A percentile compares a stretch with the other conserved stretches of the same genome.
Evolutionary conservation across 306 rosid species (phyloP).

Genomic region (Abrus pulchellus): DNA sequence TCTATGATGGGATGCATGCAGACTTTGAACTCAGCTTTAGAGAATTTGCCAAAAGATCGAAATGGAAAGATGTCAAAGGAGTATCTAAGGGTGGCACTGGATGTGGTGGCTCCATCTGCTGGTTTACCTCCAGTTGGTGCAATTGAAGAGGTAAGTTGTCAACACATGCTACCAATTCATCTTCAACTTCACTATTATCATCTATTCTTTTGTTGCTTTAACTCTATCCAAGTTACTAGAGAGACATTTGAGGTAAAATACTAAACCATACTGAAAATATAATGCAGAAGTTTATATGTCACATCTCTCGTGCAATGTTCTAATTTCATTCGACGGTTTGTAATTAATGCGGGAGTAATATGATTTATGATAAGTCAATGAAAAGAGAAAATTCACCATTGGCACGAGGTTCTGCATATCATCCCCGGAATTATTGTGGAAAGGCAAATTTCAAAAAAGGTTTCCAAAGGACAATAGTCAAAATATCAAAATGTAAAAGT

Average conservation of each 20-base stretch:
- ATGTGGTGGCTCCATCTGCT: conserved; percentile 75
- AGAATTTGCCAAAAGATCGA: conserved; percentile 73
- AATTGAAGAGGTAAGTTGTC: conserved; percentile 70
- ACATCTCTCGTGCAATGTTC: neutral
- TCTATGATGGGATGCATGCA: conserved; percentile 63
- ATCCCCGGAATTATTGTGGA: neutral
- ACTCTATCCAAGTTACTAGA: neutral
- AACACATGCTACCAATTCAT: neutral
- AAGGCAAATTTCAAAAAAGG: too few relatives aligned
- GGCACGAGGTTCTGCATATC: neutral
- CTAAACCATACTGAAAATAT: neutral
- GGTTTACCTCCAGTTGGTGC: conserved; percentile 92
- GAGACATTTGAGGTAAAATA: conserved; percentile 18
- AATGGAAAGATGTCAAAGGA: conserved; percentile 83
- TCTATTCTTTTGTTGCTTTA: neutral
- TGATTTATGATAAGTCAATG: neutral
- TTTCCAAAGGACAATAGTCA: too few relatives aligned
- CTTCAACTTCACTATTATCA: neutral
- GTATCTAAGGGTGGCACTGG: conserved; percentile 68
- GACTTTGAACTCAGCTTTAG: conserved; percentile 72
- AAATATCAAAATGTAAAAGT: too few relatives aligned
- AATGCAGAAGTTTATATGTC: neutral
- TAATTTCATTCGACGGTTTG: neutral
- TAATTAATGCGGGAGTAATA: conserved; percentile 9
- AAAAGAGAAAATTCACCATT: neutral